Base-by-base conservation (phyloP, 192 early-diverging fungal species). In the Rhizoclosmatium globosum region DNA sequence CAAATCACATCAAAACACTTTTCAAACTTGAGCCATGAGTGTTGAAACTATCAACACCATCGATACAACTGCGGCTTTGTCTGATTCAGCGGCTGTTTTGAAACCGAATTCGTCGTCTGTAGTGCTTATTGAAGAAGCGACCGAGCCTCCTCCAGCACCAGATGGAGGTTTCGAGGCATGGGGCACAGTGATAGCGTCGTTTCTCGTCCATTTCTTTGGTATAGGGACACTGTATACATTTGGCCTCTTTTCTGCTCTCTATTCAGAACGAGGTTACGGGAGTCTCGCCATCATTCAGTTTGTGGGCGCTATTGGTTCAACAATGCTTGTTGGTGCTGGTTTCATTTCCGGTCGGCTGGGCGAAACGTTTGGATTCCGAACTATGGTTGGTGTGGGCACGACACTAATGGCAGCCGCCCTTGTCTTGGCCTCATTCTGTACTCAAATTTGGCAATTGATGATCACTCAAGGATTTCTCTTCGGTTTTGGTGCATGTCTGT, bases 381-480 rank as follows among this genome's bases (percentile, higher is more conserved):
- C 61, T 9, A 47, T 74, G 15, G 31, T 64, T n/a, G 21, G 15
- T 44, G 19, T 74, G n/a, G 72, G 72, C 7, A 38, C 61, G 19
- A 9, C n/a, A 42, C 7, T 60, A 2, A 74, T 74, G 72, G 42
- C 21, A 4, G 19, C 42, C 7, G 39, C 15, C n/a, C 23, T 71
- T 2, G 15, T 57, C 6, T 38, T 57, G 11, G 48, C 69, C 23
- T 57, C 69, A 2, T 71, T 39, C 47, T 45, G 47, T 4, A 23
- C 47, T 23, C 21, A 23, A 3, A 43, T 23, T 41, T 71, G 53
- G 48, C 69, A 71, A 48, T 19, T 95, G 15, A 88, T 92, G 59
- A 73, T 94, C 39, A 88, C 93, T 2, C 94, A 94, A 77, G 92
- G 92, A 6, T 73, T 94, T 3, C 50, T 96, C 71, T 91, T 93